These are phyloP conservation scores for Tuber magnatum DNA, from an alignment of 495 filamentous ascomycete genomes.

Conservation along the genomic window DNA sequence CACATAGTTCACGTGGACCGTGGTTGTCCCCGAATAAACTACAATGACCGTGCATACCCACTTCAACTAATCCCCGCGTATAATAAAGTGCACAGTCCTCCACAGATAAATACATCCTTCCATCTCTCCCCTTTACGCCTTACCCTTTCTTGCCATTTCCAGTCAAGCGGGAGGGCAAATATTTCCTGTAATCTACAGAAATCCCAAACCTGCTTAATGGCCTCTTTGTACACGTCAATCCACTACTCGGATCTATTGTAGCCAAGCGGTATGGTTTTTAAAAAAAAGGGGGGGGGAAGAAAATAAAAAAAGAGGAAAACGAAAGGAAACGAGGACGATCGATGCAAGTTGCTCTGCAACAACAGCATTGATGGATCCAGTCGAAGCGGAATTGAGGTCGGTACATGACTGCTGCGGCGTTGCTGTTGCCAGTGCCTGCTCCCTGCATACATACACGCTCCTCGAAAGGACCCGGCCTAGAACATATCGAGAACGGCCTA, in stretches of 20 bases:
- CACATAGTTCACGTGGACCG: conserved; percentile 35
- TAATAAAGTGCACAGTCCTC: conserved; percentile 31
- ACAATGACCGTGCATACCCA: conserved; percentile 19
- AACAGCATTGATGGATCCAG: conserved; percentile 29
- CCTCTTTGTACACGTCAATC: conserved; percentile 41
- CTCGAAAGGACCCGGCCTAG: conserved; percentile 24
- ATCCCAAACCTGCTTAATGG: conserved; percentile 35
- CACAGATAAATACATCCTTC: conserved; percentile 36
- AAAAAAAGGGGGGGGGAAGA: conserved; percentile 24
- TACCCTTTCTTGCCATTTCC: conserved; percentile 32
- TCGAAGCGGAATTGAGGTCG: conserved; percentile 33
- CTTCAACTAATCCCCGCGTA: conserved; percentile 30
- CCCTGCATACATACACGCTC: conserved; percentile 28
- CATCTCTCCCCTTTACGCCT: conserved; percentile 34
- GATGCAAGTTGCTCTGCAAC: conserved; percentile 29
- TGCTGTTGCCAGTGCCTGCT: conserved; percentile 16
- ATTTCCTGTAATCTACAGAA: conserved; percentile 36
- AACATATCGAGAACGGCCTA: conserved; percentile 41
- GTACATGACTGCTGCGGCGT: conserved; percentile 29
- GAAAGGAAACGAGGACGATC: conserved; percentile 34
- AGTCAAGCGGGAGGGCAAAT: conserved; percentile 35
- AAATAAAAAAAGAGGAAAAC: conserved; percentile 37
- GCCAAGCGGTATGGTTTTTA: conserved; percentile 36
- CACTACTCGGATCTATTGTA: conserved; percentile 38
- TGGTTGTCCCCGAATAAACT: conserved; percentile 33